Conservation (phyloP, 129 eudicot genomes). For the Chrysanthemum makinoi region DNA sequence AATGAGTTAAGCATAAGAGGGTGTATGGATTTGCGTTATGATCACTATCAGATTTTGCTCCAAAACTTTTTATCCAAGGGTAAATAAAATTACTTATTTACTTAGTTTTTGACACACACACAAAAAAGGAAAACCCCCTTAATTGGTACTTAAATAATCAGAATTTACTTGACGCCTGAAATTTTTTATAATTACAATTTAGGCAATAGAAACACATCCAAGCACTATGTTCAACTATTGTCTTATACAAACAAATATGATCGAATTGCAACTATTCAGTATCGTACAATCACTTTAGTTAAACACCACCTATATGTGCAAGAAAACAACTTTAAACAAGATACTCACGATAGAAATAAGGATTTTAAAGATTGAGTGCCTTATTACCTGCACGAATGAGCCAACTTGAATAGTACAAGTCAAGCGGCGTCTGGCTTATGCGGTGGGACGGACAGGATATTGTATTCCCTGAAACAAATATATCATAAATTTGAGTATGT, state of each 20-base stretch:
- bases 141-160: too few species aligned
- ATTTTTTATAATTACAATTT: too few species aligned
- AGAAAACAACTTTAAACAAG: background rate
- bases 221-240: too few species aligned
- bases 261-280: too few species aligned
- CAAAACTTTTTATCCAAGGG: too few species aligned
- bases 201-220: too few species aligned
- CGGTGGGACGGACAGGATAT: slow-evolving; percentile 58
- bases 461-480: slow-evolving; percentile 61
- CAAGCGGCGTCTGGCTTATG: slow-evolving; percentile 84
- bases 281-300: background rate
- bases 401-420: slow-evolving; percentile 83
- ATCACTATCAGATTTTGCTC: background rate
- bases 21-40: background rate
- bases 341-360: background rate
- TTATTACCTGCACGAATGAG: slow-evolving; percentile 79
- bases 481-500: background rate
- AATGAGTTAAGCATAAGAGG: background rate
- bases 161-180: too few species aligned
- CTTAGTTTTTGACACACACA: too few species aligned
- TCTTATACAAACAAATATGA: too few species aligned
- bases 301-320: background rate
- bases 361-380: background rate
- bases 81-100: too few species aligned
- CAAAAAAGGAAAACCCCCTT: too few species aligned